Percentiles rank a stretch among this genome's conserved stretches.
Evolutionary conservation across 2,329 filamentous ascomycete genomes (phyloP).

Genomic region (Mycocentrospora acerina): DNA sequence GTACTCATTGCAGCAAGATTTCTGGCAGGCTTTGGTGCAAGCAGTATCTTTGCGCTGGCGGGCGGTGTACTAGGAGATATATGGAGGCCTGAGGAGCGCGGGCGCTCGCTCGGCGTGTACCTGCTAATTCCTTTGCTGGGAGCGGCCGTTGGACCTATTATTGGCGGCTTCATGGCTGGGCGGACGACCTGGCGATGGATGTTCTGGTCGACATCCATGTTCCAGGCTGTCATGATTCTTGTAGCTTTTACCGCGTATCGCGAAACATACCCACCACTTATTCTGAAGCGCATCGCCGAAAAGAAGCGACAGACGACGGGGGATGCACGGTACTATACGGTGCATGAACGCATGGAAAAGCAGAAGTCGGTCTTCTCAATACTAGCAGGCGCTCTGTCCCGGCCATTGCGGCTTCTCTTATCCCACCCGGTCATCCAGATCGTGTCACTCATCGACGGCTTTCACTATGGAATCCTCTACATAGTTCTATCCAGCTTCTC

Average conservation of each 20-base stretch:
- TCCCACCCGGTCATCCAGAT: conserved; percentile 56
- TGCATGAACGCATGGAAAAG: conserved; percentile 26
- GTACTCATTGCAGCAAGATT: conserved; percentile 27
- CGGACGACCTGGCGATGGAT: conserved; percentile 33
- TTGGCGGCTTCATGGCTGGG: conserved; percentile 30
- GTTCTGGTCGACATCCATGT: conserved; percentile 30
- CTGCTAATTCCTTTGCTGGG: conserved; percentile 23
- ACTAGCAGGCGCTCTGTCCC: conserved; percentile 44
- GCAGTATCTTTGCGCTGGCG: conserved; percentile 23
- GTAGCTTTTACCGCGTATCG: conserved; percentile 37
- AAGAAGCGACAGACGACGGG: conserved; percentile 54
- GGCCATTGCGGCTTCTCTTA: conserved; percentile 58
- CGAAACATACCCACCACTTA: conserved; percentile 50
- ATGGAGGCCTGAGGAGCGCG: conserved; percentile 27
- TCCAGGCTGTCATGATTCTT: conserved; percentile 29
- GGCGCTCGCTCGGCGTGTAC: conserved; percentile 21
- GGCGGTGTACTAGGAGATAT: conserved; percentile 28
- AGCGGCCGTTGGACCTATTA: conserved; percentile 25
- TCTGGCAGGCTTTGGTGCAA: conserved; percentile 28
- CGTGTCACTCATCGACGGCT: conserved; percentile 31
- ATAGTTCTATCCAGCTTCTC: conserved; percentile 33
- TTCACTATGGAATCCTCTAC: conserved; percentile 42
- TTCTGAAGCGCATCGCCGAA: conserved; percentile 42
- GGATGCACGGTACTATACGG: conserved; percentile 62
- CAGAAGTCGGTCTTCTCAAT: conserved; percentile 39